Base-by-base conservation (phyloP, 2,329 filamentous ascomycete genomes). In the Ophiognomonia clavigignenti-juglandacearum region DNA sequence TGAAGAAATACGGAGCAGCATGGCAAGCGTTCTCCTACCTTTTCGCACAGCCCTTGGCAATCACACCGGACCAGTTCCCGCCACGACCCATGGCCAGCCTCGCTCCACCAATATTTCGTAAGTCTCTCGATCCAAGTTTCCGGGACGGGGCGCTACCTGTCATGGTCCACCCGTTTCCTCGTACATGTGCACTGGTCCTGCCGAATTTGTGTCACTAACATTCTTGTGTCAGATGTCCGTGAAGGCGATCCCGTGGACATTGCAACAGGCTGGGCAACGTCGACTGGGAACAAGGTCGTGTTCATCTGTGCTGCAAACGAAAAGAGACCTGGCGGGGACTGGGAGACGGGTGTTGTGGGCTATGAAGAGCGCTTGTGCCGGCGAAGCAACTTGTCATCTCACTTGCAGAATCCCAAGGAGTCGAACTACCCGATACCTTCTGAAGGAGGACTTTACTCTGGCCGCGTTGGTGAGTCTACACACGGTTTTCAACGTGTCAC, bases 221-320 rank as follows among this genome's bases (percentile, higher is more conserved):
- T 23, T n/a, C 10, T 41, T 36, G 9, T n/a, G 18, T 9, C 41
- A 73, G 70, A 70, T 43, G 70, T 85, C 18, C 72, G 74, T 44
- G 59, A 68, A 9, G 77, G 73, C 13, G 82, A 85, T 57, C 80
- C 82, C 1, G 77, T 82, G 24, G 73, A 78, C 61, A 69, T 73
- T 34, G 79, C 83, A 19, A 65, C 86, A 27, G 69, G 75, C 48
- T 86, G 82, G 75, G 62, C 64, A 11, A 54, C 54, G 20, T 54
- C 60, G 19, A 45, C 55, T 36, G 72, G 75, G 39, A 68, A 64
- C 23, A 56, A 54, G 40, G 75, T 87, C 46, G 81, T 83, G 0
- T 82, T 88, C 49, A 78, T 88, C 52, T 88, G 85, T 55, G 78
- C 82, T 46, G 86, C 86, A 39, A 88, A 90, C 65, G 86, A 90